Conservation (phyloP, 768 basidiomycete genomes). For the Gymnopilus junonius region DNA sequence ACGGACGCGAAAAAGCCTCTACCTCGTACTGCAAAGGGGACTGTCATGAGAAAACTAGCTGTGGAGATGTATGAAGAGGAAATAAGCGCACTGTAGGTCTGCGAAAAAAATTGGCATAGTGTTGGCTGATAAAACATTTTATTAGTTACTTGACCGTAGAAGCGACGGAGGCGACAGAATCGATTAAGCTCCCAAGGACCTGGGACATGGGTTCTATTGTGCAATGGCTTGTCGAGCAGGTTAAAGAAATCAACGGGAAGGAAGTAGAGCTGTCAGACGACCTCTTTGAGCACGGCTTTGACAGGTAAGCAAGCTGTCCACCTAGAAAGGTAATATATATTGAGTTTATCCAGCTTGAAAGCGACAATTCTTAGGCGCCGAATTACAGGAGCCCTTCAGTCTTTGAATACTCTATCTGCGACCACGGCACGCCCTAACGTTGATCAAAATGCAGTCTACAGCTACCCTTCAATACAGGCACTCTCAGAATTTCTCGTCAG, state of each 20-base stretch:
- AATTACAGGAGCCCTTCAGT: constrained; percentile 16
- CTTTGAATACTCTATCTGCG: not conserved
- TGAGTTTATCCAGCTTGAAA: constrained; percentile 14
- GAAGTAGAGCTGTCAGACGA: constrained; percentile 1
- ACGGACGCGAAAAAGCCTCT: constrained; percentile 40
- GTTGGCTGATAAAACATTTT: not conserved
- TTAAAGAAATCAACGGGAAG: constrained; percentile 12
- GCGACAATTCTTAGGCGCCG: constrained; percentile 25
- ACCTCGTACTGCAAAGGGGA: constrained; percentile 51
- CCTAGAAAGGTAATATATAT: not conserved
- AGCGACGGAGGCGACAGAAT: constrained; percentile 1
- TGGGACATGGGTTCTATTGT: constrained; percentile 10
- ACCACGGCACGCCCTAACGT: not conserved
- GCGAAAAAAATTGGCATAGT: not conserved
- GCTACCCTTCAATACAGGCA: constrained; percentile 14
- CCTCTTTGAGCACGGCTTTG: constrained; percentile 22
- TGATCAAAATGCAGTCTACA: constrained; percentile 19
- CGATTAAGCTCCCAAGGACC: not conserved
- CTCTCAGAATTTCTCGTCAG: constrained; percentile 9
- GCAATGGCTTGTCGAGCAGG: constrained; percentile 17
- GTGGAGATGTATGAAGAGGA: constrained; percentile 46
- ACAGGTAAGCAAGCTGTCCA: constrained; percentile 12
- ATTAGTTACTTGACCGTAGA: constrained; percentile 20
- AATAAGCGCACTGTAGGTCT: constrained; percentile 48
- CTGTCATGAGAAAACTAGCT: constrained; percentile 46